phyloP scores from a whole-genome alignment of 2,329 filamentous ascomycete species.

The Plenodomus lindquistii region DNA sequence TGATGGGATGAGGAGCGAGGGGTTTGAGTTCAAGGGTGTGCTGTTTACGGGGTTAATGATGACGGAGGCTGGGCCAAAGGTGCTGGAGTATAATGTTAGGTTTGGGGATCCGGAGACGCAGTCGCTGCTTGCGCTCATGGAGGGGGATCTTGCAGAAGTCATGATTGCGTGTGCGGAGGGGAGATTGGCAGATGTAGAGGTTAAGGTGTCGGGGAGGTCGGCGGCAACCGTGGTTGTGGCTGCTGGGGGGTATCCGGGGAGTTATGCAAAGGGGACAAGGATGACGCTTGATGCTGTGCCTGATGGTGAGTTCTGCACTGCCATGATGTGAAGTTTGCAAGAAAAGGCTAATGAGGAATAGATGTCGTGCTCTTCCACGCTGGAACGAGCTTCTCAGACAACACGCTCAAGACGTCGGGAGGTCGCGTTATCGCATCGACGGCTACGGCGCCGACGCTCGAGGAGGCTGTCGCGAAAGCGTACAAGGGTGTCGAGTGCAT shows the following conservation, averaged over 20 bases:
- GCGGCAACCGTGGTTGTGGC: slow-evolving; percentile 94
- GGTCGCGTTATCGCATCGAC: slow-evolving; percentile 95
- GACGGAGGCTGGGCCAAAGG: slow-evolving; percentile 76
- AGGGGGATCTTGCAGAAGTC: slow-evolving; percentile 84
- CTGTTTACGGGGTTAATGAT: slow-evolving; percentile 95
- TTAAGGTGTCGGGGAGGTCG: slow-evolving; percentile 71
- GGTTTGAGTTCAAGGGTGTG: slow-evolving; percentile 61
- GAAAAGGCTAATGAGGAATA: slow-evolving; percentile 33
- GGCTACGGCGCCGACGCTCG: slow-evolving; percentile 73
- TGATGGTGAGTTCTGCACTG: slow-evolving; percentile 45
- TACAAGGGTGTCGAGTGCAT: slow-evolving; percentile 82
- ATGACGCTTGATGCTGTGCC: slow-evolving; percentile 62
- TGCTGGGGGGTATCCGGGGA: slow-evolving; percentile 84
- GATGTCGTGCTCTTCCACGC: slow-evolving; percentile 85
- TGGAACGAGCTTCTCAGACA: slow-evolving; percentile 69
- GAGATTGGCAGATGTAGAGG: slow-evolving; percentile 69
- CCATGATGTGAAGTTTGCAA: slow-evolving; percentile 46
- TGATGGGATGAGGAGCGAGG: slow-evolving; percentile 82
- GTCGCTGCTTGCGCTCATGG: slow-evolving; percentile 78
- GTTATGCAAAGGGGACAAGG: slow-evolving; percentile 75
- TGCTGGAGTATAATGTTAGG: slow-evolving; percentile 90
- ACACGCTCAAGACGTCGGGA: slow-evolving; percentile 73
- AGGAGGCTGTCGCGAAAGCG: slow-evolving; percentile 83
- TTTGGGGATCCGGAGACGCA: slow-evolving; percentile 94
- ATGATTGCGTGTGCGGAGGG: slow-evolving; percentile 84